A percentile compares a stretch with the other conserved stretches of the same genome.
These are phyloP conservation scores for Hymenoscyphus scutula DNA, from an alignment of 2,329 filamentous ascomycete species.

Conservation along the genomic window DNA sequence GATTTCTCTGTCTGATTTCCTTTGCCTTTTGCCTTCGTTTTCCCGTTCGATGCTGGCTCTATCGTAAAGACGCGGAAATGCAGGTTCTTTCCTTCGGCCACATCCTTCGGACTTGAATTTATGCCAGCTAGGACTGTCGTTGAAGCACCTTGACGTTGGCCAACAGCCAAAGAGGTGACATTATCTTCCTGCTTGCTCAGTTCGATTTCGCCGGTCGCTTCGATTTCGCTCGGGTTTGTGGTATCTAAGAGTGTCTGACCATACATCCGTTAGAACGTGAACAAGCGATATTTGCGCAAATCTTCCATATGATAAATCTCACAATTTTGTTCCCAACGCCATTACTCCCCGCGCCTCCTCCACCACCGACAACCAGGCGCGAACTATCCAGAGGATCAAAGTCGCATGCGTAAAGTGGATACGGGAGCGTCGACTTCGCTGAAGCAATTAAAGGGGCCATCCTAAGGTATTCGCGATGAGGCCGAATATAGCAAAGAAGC, in stretches of 20 bases:
- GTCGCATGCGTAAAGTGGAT: slow-evolving; percentile 83
- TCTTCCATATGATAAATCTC: slow-evolving; percentile 37
- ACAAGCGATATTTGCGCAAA: neutral
- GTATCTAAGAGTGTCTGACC: slow-evolving; percentile 36
- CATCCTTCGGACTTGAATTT: slow-evolving; percentile 73
- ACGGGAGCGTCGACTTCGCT: slow-evolving; percentile 56
- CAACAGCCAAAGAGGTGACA: slow-evolving; percentile 75
- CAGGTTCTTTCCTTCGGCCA: slow-evolving; percentile 74
- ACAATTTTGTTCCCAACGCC: slow-evolving; percentile 88
- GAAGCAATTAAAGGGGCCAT: slow-evolving; percentile 35
- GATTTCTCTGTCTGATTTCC: slow-evolving; percentile 36
- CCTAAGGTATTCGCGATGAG: neutral
- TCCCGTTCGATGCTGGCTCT: slow-evolving; percentile 30
- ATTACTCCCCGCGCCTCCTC: slow-evolving; percentile 76
- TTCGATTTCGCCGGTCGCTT: slow-evolving; percentile 68
- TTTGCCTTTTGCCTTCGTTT: slow-evolving; percentile 35
- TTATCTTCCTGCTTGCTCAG: slow-evolving; percentile 85
- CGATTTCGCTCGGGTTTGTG: slow-evolving; percentile 42
- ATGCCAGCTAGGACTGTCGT: slow-evolving; percentile 71
- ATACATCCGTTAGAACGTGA: slow-evolving; percentile 12
- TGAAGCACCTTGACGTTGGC: slow-evolving; percentile 53
- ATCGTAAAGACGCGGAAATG: slow-evolving; percentile 79
- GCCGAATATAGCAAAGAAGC: neutral
- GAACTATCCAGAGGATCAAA: slow-evolving; percentile 79
- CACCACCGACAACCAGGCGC: slow-evolving; percentile 78